Evolutionary conservation across 331 rosid species (phyloP), one percentile per base, ranked within the genome.

Genomic region (Rhamnella rubrinervis): DNA sequence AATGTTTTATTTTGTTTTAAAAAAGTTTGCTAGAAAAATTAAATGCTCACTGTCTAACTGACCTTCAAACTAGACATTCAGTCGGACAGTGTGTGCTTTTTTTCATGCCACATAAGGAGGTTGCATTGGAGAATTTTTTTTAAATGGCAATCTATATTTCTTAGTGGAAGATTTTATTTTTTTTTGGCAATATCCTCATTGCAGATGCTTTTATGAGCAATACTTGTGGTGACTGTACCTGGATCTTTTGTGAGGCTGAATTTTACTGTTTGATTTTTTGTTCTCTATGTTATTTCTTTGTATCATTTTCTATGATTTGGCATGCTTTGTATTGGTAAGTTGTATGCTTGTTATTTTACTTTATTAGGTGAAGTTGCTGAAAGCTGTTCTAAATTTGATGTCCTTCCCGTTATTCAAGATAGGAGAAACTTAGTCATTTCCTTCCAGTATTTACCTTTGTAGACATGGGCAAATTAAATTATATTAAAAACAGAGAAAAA

Each of bases 381-480:
- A 70, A 55, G 20, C 58, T 25, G 9, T 61, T 63, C 71, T 63
- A 6, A 66, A 5, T 39, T 76, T 73, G 46, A 47, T 13, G 21
- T 46, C 73, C 26, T 68, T 72, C 71, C 61, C 40, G 85, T 72
- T 74, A 41, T 71, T 63, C 65, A 65, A 80, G 81, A 65, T 77
- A 55, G 77, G 73, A 44, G 73, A 78, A 63, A 68, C 71, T 74
- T 76, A 69, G 80, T 74, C 85, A 74, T 85, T 84, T 76, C 88
- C 77, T 78, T 85, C 88, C 75, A 63, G 81, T 71, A 75, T 78
- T 83, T 87, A 71, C 88, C 79, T 70, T 80, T 83, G 74, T 67
- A 71, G 74, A 84, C 89, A 82, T 85, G 83, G 90, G 82, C 82
- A 40, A 73, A 76, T 53, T 73, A 70, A 80, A 67, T 82, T 71